Percentiles rank a stretch among this genome's conserved stretches.
Evolutionary conservation across 768 basidiomycete species (phyloP).

Genomic region (Dioszegia hungarica): DNA sequence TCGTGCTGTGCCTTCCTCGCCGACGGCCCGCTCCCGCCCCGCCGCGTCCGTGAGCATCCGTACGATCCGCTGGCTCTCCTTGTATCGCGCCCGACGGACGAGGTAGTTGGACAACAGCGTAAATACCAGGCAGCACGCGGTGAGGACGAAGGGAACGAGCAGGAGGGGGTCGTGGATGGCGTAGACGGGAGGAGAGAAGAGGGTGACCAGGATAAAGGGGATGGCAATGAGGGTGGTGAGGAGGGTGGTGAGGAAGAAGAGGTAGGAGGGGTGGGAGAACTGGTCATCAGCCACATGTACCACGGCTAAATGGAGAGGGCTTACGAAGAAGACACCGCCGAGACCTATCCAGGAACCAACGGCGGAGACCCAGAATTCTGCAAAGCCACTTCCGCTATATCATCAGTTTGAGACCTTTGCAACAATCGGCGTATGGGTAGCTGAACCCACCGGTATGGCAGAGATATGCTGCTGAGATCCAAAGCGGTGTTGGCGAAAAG

Average conservation of each 20-base stretch:
- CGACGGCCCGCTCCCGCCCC: slow-evolving; percentile 18
- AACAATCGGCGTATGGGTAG: not conserved
- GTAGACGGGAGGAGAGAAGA: slow-evolving; percentile 35
- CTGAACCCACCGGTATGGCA: slow-evolving; percentile 27
- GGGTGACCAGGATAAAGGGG: slow-evolving; percentile 38
- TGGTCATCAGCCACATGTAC: slow-evolving; percentile 8
- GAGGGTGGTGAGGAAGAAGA: slow-evolving; percentile 46
- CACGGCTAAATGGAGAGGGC: not conserved
- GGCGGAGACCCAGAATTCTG: slow-evolving; percentile 43
- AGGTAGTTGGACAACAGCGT: slow-evolving; percentile 39
- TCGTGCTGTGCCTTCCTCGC: slow-evolving; percentile 35
- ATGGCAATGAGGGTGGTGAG: slow-evolving; percentile 37
- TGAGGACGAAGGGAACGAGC: slow-evolving; percentile 34
- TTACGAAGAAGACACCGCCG: slow-evolving; percentile 41
- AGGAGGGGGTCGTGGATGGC: slow-evolving; percentile 36
- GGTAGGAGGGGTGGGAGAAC: slow-evolving; percentile 46
- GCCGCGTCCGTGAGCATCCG: slow-evolving; percentile 40
- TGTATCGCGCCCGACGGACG: slow-evolving; percentile 36
- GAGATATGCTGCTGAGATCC: slow-evolving; percentile 23
- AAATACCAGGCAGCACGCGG: slow-evolving; percentile 32
- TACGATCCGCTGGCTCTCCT: slow-evolving; percentile 36
- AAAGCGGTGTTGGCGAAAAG: slow-evolving; percentile 38
- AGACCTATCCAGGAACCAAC: slow-evolving; percentile 46
- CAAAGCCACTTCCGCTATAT: slow-evolving; percentile 40
- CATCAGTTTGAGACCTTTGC: not conserved